Conservation (phyloP, 441 rosid genomes). For the Erysimum pusillum region DNA sequence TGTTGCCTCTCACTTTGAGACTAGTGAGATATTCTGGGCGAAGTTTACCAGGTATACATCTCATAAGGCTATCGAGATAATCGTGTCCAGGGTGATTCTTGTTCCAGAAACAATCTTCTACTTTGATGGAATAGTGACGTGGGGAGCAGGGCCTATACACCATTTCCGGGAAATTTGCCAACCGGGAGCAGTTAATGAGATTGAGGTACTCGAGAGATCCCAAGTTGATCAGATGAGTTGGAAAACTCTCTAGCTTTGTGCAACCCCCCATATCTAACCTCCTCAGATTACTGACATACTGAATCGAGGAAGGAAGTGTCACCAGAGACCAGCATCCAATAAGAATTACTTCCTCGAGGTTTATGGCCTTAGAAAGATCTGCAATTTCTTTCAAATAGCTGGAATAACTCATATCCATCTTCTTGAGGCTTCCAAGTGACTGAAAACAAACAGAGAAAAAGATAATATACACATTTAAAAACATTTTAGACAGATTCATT, state of each 20-base stretch:
- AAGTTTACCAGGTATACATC: not conserved
- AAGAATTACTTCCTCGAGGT: conserved; percentile 12
- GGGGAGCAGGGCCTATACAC: too few relatives aligned
- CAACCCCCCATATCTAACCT: not conserved
- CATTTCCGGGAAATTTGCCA: conserved; percentile 5
- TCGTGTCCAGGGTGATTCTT: not conserved
- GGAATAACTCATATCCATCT: not conserved
- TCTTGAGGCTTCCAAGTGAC: conserved; percentile 22
- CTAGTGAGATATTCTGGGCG: not conserved
- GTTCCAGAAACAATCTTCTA: not conserved
- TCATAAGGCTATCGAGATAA: not conserved
- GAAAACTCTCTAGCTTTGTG: conserved; percentile 1
- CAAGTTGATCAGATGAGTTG: not conserved
- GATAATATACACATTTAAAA: not conserved
- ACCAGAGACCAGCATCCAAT: not conserved
- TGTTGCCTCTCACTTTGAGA: not conserved
- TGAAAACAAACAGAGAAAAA: not conserved
- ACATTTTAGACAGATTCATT: not conserved
- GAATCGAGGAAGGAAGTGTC: conserved; percentile 25
- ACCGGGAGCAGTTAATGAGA: not conserved
- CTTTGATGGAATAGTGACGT: too few relatives aligned
- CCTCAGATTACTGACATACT: conserved; percentile 1
- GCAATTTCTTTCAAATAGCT: conserved; percentile 12
- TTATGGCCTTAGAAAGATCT: conserved; percentile 25
- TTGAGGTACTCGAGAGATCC: not conserved